A percentile compares a stretch with the other conserved stretches of the same genome.
phyloP scores from a whole-genome alignment of 2,329 filamentous ascomycete species.

The Cladophialophora yegresii region DNA sequence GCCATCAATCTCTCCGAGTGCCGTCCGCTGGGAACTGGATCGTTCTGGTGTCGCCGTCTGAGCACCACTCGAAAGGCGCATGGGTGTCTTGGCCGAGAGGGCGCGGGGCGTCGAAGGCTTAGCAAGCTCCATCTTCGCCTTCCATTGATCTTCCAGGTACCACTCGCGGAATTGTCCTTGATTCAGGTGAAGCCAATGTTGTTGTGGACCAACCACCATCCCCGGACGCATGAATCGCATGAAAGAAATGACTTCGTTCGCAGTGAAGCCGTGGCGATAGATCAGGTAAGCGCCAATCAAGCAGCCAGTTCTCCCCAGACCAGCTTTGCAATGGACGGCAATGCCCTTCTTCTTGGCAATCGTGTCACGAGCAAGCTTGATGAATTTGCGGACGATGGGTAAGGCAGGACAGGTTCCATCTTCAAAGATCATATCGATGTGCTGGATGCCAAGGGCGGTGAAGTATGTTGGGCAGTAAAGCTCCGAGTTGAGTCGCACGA shows the following conservation, averaged over 20 bases:
- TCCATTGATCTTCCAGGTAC: slow-evolving; percentile 80
- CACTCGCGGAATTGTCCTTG: slow-evolving; percentile 97
- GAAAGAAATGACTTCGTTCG: slow-evolving; percentile 94
- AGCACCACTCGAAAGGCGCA: slow-evolving; percentile 61
- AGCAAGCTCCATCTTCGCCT: slow-evolving; percentile 73
- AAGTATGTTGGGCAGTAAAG: slow-evolving; percentile 98
- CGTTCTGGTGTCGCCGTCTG: slow-evolving; percentile 78
- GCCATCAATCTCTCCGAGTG: slow-evolving; percentile 90
- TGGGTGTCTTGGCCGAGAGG: slow-evolving; percentile 61
- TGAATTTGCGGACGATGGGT: slow-evolving; percentile 87
- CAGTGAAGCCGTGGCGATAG: slow-evolving; percentile 94
- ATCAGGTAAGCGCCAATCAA: slow-evolving; percentile 97
- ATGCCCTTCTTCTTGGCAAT: slow-evolving; percentile 93
- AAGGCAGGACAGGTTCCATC: slow-evolving; percentile 94
- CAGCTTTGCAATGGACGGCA: slow-evolving; percentile 97
- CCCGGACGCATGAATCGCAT: slow-evolving; percentile 99
- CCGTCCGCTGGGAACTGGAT: slow-evolving; percentile 61
- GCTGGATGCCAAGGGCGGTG: slow-evolving; percentile 88
- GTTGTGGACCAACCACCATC: slow-evolving; percentile 98
- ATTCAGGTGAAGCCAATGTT: slow-evolving; percentile 98
- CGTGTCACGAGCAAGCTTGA: slow-evolving; percentile 89
- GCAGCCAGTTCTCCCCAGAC: slow-evolving; percentile 90
- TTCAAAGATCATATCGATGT: slow-evolving; percentile 99
- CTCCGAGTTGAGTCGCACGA: slow-evolving; percentile 92
- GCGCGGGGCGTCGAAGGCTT: slow-evolving; percentile 57